Percentiles rank a stretch among this genome's conserved stretches.
These are phyloP conservation scores for Pleurotus citrinopileatus DNA, from an alignment of 768 basidiomycete species.

Conservation along the genomic window DNA sequence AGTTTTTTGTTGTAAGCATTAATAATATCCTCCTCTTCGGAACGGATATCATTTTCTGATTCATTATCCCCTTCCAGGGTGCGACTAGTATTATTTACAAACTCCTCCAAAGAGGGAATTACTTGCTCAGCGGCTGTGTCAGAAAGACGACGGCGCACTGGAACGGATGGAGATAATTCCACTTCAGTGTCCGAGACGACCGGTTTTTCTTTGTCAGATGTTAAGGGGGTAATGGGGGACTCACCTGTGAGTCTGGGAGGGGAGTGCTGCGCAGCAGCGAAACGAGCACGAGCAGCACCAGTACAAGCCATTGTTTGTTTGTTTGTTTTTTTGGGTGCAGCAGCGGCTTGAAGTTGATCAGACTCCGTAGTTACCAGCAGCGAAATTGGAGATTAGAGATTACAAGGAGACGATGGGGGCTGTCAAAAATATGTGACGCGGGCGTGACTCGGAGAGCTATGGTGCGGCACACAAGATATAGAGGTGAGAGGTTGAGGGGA, in stretches of 20 bases:
- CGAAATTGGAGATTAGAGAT: background rate
- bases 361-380: background rate
- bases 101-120: constrained; percentile 1
- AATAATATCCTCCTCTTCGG: background rate
- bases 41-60: background rate
- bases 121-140: background rate
- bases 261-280: background rate
- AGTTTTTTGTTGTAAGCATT: background rate
- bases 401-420: background rate
- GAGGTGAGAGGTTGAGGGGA: background rate
- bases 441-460: background rate
- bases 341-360: background rate
- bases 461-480: background rate
- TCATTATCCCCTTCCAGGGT: background rate
- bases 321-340: background rate
- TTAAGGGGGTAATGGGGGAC: background rate
- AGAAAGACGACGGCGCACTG: background rate
- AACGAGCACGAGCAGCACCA: background rate
- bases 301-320: background rate
- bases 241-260: constrained; percentile 3
- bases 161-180: background rate
- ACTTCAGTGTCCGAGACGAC: constrained; percentile 4
- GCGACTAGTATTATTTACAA: background rate
- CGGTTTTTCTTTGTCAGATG: background rate
- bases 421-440: constrained; percentile 2